These are phyloP conservation scores for Calonectria hawksworthii DNA, from an alignment of 2,329 filamentous ascomycete species.

Conservation along the genomic window DNA sequence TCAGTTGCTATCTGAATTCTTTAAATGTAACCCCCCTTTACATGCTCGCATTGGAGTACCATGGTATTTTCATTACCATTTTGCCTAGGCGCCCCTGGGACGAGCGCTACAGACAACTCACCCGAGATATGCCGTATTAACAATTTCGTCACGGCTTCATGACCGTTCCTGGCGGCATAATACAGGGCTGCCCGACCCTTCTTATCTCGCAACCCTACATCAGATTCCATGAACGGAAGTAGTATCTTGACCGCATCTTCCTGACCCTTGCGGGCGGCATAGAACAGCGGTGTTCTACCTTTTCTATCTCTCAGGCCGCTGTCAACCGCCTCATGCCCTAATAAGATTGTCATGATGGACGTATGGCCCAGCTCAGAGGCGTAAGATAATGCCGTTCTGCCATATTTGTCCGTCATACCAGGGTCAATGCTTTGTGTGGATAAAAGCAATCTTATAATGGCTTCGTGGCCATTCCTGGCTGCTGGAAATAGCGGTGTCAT, in stretches of 20 bases:
- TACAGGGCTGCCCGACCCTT: not conserved
- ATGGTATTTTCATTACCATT: no score
- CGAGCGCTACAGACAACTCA: no score
- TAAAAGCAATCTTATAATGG: no score
- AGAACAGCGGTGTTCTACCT: not conserved
- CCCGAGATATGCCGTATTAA: no score
- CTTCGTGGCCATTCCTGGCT: not conserved
- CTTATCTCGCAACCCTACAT: not conserved
- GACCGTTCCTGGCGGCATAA: not conserved
- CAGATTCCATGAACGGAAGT: not conserved
- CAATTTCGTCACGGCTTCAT: no score
- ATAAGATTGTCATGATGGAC: not conserved
- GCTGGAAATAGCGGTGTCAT: not conserved
- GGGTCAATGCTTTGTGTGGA: no score
- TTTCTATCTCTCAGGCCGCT: not conserved
- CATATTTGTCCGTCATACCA: no score
- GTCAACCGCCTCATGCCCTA: not conserved
- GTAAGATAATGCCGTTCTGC: no score
- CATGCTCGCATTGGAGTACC: no score
- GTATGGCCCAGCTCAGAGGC: not conserved
- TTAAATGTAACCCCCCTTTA: no score
- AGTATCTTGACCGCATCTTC: not conserved
- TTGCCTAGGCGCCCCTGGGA: no score
- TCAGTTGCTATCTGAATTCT: no score
- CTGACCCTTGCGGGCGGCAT: not conserved